These are phyloP conservation scores for Mortierella sp. DNA, from an alignment of 371 early-diverging fungal species.

Conservation along the genomic window DNA sequence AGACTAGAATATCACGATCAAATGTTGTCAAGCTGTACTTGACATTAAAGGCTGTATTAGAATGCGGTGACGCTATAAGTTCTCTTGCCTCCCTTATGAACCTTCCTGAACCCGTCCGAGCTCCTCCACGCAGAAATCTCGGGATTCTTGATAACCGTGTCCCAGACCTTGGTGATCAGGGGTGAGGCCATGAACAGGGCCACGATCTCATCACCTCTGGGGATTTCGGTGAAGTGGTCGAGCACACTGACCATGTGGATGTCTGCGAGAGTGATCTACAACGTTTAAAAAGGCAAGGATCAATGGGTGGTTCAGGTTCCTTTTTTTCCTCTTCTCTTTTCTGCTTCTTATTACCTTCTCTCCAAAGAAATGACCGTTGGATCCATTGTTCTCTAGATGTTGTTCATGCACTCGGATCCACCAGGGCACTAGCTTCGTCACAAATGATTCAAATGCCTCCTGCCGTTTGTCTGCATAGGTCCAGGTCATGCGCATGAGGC, in stretches of 20 bases:
- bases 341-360: slow-evolving; percentile 7
- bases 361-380: slow-evolving; percentile 29
- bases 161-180: slow-evolving; percentile 26
- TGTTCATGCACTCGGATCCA: slow-evolving; percentile 24
- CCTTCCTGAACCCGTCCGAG: background rate
- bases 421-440: slow-evolving; percentile 2
- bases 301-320: too few relatives aligned
- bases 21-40: too few relatives aligned
- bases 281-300: too few relatives aligned
- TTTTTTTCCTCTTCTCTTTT: background rate
- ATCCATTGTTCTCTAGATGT: slow-evolving; percentile 19
- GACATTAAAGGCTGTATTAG: too few relatives aligned
- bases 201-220: slow-evolving; percentile 18
- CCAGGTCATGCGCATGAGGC: slow-evolving; percentile 18
- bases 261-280: slow-evolving; percentile 25
- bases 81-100: slow-evolving; percentile 13
- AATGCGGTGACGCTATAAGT: slow-evolving; percentile 5
- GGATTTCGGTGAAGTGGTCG: slow-evolving; percentile 25
- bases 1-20: too few relatives aligned
- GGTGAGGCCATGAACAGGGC: slow-evolving; percentile 12
- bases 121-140: slow-evolving; percentile 13
- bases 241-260: slow-evolving; percentile 19
- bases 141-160: slow-evolving; percentile 15
- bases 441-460: slow-evolving; percentile 9
- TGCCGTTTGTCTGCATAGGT: slow-evolving; percentile 20